Evolutionary conservation across 345 rosid genomes (phyloP).

Genomic region (Arabidopsis arenosa): DNA sequence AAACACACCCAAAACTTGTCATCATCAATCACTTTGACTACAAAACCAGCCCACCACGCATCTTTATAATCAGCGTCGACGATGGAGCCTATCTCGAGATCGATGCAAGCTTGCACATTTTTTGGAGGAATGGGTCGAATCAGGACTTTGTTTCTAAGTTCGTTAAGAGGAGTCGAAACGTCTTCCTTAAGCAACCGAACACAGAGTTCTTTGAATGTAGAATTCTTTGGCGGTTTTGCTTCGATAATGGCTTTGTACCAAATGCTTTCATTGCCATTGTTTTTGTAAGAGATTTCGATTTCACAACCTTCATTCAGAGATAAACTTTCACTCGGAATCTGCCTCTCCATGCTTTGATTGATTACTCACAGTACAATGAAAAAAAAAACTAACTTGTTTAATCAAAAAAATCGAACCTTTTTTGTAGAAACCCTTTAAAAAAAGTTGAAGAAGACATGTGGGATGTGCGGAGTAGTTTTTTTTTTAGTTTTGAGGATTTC

Average conservation of each 20-base stretch:
- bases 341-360: background rate
- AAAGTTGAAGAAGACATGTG: background rate
- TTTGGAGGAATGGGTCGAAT: slow-evolving; percentile 58
- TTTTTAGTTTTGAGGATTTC: background rate
- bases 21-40: slow-evolving; percentile 47
- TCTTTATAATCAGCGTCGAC: slow-evolving; percentile 50
- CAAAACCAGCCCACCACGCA: slow-evolving; percentile 64
- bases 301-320: background rate
- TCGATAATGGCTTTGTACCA: background rate
- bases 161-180: background rate
- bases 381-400: background rate
- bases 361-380: background rate
- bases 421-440: background rate
- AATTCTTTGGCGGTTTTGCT: background rate
- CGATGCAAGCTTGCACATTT: background rate
- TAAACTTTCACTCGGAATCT: background rate
- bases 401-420: background rate
- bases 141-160: background rate
- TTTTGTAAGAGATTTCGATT: background rate
- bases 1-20: slow-evolving; percentile 51
- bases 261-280: background rate
- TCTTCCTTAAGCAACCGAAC: background rate
- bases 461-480: background rate
- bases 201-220: background rate
- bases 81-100: slow-evolving; percentile 39